Conservation (phyloP, 164 flowering plant genomes). For the Houttuynia cordata region DNA sequence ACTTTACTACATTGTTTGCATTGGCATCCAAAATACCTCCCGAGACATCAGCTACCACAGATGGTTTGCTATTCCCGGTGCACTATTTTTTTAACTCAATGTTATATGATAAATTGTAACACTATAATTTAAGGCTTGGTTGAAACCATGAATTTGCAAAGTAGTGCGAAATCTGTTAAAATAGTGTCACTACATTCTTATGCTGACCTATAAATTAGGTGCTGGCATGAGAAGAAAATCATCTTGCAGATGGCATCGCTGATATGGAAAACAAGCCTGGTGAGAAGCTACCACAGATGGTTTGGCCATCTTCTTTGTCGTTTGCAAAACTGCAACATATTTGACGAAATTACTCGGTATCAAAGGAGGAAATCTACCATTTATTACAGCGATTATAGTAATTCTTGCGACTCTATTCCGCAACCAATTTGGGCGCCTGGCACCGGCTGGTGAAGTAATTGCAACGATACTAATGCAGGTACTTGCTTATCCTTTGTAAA, state of each 20-base stretch:
- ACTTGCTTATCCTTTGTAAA: background rate
- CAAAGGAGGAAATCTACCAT: slow-evolving; percentile 62
- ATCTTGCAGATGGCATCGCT: slow-evolving; percentile 28
- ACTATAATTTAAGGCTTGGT: too few relatives aligned
- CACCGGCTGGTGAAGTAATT: slow-evolving; percentile 68
- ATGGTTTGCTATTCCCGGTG: slow-evolving; percentile 23
- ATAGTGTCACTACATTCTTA: too few relatives aligned
- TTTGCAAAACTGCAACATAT: slow-evolving; percentile 46
- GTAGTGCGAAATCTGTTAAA: too few relatives aligned
- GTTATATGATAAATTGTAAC: background rate
- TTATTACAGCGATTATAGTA: slow-evolving; percentile 53
- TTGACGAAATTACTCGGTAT: slow-evolving; percentile 30
- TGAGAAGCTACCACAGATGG: slow-evolving; percentile 51
- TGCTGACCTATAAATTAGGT: background rate
- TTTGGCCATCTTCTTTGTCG: slow-evolving; percentile 50
- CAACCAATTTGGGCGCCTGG: slow-evolving; percentile 39
- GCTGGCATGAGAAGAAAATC: background rate
- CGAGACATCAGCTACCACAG: slow-evolving; percentile 36
- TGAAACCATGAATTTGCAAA: too few relatives aligned
- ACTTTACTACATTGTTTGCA: slow-evolving; percentile 61
- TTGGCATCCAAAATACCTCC: slow-evolving; percentile 66
- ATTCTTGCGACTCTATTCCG: slow-evolving; percentile 60
- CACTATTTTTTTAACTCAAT: background rate
- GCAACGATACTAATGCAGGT: slow-evolving; percentile 81
- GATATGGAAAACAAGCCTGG: slow-evolving; percentile 16